A percentile compares a stretch with the other conserved stretches of the same genome.
These are phyloP conservation scores for Hypoxylon crocopeplum DNA, from an alignment of 495 filamentous ascomycete species.

Conservation along the genomic window DNA sequence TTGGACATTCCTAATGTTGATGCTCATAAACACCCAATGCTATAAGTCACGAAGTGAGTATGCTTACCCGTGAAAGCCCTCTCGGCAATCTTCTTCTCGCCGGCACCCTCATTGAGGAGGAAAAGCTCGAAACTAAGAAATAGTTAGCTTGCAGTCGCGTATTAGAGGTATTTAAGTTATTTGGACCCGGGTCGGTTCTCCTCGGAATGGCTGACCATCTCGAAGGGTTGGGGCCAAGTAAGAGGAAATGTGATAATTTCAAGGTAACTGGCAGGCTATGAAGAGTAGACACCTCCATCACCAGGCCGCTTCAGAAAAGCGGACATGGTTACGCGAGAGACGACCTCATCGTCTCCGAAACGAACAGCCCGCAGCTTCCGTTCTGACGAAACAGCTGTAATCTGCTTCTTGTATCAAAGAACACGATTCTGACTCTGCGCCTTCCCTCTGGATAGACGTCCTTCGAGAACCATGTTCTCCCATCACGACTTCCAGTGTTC, in stretches of 20 bases:
- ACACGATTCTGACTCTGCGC: no score
- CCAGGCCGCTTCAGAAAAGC: no score
- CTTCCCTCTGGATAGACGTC: constrained; percentile 2
- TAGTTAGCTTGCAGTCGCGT: constrained; percentile 31
- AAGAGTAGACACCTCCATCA: no score
- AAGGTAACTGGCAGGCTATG: no score
- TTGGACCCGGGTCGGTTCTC: not conserved
- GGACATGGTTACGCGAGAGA: no score
- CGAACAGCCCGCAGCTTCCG: no score
- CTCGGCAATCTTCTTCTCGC: constrained; percentile 91
- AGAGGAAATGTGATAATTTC: no score
- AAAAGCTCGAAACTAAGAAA: constrained; percentile 84
- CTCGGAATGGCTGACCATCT: not conserved
- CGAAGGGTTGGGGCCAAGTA: not conserved
- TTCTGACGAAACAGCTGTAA: no score
- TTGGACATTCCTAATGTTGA: constrained; percentile 73
- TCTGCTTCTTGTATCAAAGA: no score
- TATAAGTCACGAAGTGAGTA: not conserved
- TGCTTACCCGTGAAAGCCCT: constrained; percentile 82
- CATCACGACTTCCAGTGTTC: not conserved
- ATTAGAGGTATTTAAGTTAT: not conserved
- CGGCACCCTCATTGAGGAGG: constrained; percentile 70
- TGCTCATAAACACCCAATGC: constrained; percentile 20
- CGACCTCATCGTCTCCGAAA: no score
- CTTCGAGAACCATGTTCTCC: no score